These are phyloP conservation scores for Oryza meridionalis DNA, from an alignment of 176 grass and related monocot species.

Conservation along the genomic window DNA sequence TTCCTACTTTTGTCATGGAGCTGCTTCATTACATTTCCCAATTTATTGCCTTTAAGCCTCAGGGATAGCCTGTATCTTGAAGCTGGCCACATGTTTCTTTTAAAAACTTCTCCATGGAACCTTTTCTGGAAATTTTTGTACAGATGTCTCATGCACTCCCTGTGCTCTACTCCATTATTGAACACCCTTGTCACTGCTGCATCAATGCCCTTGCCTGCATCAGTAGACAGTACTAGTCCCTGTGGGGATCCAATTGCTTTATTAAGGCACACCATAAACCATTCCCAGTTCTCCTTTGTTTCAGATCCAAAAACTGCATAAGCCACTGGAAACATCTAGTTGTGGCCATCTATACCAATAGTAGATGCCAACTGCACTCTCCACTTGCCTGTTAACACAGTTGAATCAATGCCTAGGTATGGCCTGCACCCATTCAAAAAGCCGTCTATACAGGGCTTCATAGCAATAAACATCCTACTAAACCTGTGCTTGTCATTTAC, in stretches of 20 bases:
- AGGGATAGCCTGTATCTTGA: too few relatives aligned
- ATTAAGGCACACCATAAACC: not conserved
- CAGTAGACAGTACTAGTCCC: not conserved
- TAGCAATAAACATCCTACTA: not conserved
- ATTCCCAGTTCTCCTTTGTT: not conserved
- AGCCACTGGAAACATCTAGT: not conserved
- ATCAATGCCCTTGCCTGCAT: not conserved
- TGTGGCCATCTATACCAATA: not conserved
- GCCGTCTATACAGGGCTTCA: not conserved
- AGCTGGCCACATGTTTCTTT: too few relatives aligned
- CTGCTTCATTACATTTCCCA: too few relatives aligned
- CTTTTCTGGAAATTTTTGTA: not conserved
- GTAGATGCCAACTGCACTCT: not conserved
- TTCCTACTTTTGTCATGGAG: too few relatives aligned
- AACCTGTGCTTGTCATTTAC: not conserved
- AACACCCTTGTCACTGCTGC: not conserved
- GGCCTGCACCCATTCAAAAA: not conserved
- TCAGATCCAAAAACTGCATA: not conserved
- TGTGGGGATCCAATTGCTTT: not conserved
- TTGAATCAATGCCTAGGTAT: not conserved
- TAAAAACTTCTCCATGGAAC: too few relatives aligned
- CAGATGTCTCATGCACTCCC: not conserved
- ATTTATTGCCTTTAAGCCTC: too few relatives aligned
- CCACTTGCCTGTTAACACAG: not conserved
- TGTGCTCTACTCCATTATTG: not conserved